Evolutionary conservation across 2,329 filamentous ascomycete genomes (phyloP).

Genomic region (Cladosporium sp.): DNA sequence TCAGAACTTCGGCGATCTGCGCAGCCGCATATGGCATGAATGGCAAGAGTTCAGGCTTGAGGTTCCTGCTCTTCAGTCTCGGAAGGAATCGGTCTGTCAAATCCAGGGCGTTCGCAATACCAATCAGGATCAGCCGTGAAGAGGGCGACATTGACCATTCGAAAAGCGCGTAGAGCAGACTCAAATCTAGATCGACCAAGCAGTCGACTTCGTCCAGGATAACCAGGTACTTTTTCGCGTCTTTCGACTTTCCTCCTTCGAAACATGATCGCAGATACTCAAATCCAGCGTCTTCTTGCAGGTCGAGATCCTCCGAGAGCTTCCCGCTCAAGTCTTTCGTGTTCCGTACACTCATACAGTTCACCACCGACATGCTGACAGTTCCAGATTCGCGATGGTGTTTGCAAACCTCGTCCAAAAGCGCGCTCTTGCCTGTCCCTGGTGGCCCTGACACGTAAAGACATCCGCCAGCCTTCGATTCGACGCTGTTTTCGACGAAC

Average conservation of each 20-base stretch:
- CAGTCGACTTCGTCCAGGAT: slow-evolving; percentile 95
- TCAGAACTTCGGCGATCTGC: slow-evolving; percentile 87
- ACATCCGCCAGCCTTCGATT: slow-evolving; percentile 68
- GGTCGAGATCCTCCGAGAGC: slow-evolving; percentile 68
- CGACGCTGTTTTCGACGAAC: slow-evolving; percentile 68
- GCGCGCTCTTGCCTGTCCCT: slow-evolving; percentile 93
- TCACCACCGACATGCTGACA: slow-evolving; percentile 76
- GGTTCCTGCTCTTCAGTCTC: slow-evolving; percentile 84
- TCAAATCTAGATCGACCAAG: slow-evolving; percentile 82
- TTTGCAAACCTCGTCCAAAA: slow-evolving; percentile 72
- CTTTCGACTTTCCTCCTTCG: slow-evolving; percentile 56
- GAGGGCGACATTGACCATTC: slow-evolving; percentile 87
- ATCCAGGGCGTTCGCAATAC: slow-evolving; percentile 94
- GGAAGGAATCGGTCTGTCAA: slow-evolving; percentile 93
- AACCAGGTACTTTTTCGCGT: slow-evolving; percentile 68
- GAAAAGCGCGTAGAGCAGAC: slow-evolving; percentile 90
- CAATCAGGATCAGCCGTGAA: slow-evolving; percentile 79
- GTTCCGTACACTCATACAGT: slow-evolving; percentile 95
- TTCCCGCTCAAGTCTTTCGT: slow-evolving; percentile 82
- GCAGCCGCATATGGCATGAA: slow-evolving; percentile 88
- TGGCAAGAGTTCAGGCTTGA: slow-evolving; percentile 85
- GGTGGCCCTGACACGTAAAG: slow-evolving; percentile 94
- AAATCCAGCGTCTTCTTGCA: slow-evolving; percentile 64
- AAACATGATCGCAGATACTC: slow-evolving; percentile 71
- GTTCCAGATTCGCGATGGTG: slow-evolving; percentile 53